phyloP scores from a whole-genome alignment of 2,329 filamentous ascomycete species.

The Sclerotinia nivalis region DNA sequence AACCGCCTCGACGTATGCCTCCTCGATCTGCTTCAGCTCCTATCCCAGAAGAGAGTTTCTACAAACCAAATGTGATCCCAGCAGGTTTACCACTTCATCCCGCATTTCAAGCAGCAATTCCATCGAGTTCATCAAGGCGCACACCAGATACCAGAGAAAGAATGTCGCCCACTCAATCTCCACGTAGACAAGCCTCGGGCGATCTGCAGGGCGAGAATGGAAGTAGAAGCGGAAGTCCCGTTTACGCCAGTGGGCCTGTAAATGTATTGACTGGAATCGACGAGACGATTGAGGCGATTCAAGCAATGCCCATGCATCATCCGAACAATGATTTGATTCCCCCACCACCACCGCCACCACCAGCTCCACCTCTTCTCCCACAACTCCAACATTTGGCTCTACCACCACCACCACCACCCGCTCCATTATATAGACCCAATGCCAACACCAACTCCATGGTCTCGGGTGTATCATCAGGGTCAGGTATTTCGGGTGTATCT shows the following conservation, averaged over 20 bases:
- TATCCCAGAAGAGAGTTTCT: slow-evolving; percentile 49
- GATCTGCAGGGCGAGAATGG: slow-evolving; percentile 36
- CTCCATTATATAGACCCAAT: slow-evolving; percentile 52
- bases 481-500: slow-evolving; percentile 42
- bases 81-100: slow-evolving; percentile 45
- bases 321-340: slow-evolving; percentile 54
- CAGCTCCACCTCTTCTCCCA: slow-evolving; percentile 55
- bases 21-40: slow-evolving; percentile 65
- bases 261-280: slow-evolving; percentile 49
- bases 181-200: slow-evolving; percentile 39
- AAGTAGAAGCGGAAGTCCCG: slow-evolving; percentile 35
- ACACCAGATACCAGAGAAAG: slow-evolving; percentile 32
- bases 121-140: slow-evolving; percentile 41
- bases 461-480: slow-evolving; percentile 23
- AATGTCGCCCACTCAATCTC: slow-evolving; percentile 30
- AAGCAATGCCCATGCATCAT: slow-evolving; percentile 42
- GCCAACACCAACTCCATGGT: slow-evolving; percentile 41
- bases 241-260: slow-evolving; percentile 32
- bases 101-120: slow-evolving; percentile 44
- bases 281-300: slow-evolving; percentile 46
- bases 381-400: slow-evolving; percentile 63
- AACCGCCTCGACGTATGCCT: slow-evolving; percentile 51
- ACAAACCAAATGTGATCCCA: slow-evolving; percentile 39
- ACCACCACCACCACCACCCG: slow-evolving; percentile 62
- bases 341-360: slow-evolving; percentile 55